Conservation (phyloP, 2,329 filamentous ascomycete species). For the Pseudogymnoascus sp. region DNA sequence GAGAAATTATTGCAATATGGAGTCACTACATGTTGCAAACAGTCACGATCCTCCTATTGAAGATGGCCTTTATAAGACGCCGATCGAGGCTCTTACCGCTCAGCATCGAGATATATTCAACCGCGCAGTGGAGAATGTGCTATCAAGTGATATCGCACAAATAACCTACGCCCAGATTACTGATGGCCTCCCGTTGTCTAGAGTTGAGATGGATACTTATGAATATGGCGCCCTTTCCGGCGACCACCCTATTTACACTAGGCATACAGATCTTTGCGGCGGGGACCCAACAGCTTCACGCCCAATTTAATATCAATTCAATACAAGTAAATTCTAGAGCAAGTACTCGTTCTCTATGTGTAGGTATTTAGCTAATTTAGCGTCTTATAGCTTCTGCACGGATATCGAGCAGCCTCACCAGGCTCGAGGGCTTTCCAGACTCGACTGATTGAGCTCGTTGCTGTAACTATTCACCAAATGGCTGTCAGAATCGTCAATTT, state of each 20-base stretch:
- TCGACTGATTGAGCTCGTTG: constrained; percentile 29
- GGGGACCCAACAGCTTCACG: constrained; percentile 4
- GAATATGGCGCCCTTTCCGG: background rate
- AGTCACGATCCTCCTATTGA: background rate
- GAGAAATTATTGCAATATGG: background rate
- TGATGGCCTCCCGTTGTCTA: constrained; percentile 18
- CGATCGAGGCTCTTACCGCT: background rate
- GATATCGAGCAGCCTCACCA: constrained; percentile 20
- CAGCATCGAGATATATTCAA: constrained; percentile 13
- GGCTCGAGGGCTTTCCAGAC: constrained; percentile 21
- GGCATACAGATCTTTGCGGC: constrained; percentile 19
- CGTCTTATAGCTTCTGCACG: constrained; percentile 21
- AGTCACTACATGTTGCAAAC: background rate
- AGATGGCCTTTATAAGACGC: background rate
- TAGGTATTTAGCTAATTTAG: background rate
- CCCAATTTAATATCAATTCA: background rate
- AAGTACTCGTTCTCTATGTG: background rate
- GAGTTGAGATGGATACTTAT: constrained; percentile 12
- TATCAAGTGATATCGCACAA: constrained; percentile 17
- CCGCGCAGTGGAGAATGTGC: constrained; percentile 15
- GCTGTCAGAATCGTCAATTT: constrained; percentile 23
- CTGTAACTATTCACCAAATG: constrained; percentile 26
- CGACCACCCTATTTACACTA: constrained; percentile 16
- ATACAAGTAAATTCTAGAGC: background rate
- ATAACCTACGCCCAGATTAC: constrained; percentile 20